A percentile compares a stretch with the other conserved stretches of the same genome.
Conservation (phyloP, 208 protist genomes). For the Trichomonas vaginalis region DNA sequence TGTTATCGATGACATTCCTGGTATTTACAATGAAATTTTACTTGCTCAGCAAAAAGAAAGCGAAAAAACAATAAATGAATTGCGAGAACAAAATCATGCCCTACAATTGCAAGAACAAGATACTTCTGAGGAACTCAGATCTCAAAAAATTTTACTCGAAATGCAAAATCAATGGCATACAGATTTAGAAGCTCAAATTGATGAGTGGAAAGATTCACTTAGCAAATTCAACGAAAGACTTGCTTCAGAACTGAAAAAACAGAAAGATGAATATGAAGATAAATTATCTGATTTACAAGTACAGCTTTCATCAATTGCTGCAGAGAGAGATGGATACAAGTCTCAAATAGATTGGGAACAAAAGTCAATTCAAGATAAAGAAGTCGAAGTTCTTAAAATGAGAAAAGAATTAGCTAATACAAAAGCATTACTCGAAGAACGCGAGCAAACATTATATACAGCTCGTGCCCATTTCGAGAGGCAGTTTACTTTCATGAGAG, state of each 20-base stretch:
- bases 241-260: neutral
- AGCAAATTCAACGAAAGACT: neutral
- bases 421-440: neutral
- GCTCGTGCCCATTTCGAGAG: neutral
- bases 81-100: neutral
- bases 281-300: neutral
- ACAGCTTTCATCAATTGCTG: neutral
- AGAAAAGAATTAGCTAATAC: neutral
- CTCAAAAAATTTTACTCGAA: neutral
- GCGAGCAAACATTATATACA: neutral
- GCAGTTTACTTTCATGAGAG: neutral
- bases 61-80: neutral
- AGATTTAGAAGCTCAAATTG: neutral
- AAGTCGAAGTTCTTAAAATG: neutral
- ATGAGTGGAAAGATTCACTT: neutral
- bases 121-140: neutral
- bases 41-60: neutral
- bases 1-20: neutral
- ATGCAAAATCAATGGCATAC: neutral
- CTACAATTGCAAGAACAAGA: neutral
- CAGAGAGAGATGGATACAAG: neutral
- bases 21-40: neutral
- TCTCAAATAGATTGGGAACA: neutral
- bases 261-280: slow-evolving; percentile 10
- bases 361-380: neutral